Percentiles rank a stretch among this genome's conserved stretches.
Conservation (phyloP, 208 protist species). For the Acanthamoeba sp. region DNA sequence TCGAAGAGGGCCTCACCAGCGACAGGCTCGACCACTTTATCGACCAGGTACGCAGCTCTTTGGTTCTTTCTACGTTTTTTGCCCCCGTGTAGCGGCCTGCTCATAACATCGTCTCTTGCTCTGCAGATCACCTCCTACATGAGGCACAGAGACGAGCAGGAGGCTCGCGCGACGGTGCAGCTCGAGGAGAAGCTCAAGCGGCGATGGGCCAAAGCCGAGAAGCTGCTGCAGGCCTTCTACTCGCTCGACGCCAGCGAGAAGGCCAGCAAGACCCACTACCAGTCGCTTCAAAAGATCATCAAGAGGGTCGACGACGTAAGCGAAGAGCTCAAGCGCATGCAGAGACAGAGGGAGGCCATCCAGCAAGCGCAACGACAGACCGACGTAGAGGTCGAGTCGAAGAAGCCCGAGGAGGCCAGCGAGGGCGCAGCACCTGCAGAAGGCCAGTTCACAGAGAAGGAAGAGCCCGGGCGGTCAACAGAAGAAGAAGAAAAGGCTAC, state of each 20-base stretch:
- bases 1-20: neutral
- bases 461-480: neutral
- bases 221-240: neutral
- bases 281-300: neutral
- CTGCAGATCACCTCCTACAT: neutral
- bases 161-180: neutral
- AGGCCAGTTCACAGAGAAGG: neutral
- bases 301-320: neutral
- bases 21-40: neutral
- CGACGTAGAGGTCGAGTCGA: neutral
- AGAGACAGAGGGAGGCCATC: neutral
- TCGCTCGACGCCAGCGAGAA: neutral
- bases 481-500: neutral
- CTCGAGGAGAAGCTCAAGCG: slow-evolving; percentile 37
- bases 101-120: no score
- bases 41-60: neutral
- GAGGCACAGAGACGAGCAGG: neutral
- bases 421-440: neutral
- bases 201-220: neutral
- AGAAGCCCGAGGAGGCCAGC: neutral
- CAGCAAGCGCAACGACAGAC: neutral
- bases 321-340: neutral
- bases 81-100: no score
- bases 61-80: no score
- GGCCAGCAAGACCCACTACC: neutral